Conservation (phyloP, 352 stramenopile species). For the Hyaloperonospora brassicae region DNA sequence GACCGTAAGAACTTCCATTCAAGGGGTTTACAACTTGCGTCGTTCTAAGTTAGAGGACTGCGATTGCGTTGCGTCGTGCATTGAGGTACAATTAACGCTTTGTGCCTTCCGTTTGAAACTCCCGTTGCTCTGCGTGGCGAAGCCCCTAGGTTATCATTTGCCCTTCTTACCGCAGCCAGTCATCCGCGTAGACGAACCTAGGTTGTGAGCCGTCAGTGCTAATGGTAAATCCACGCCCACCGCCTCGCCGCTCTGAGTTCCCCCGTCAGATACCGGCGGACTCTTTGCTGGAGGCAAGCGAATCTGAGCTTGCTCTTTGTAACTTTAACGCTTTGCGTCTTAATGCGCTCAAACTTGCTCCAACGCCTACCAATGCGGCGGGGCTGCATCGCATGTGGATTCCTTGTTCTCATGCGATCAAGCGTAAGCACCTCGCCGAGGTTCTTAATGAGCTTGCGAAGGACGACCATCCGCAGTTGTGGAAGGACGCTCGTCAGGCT, state of each 20-base stretch:
- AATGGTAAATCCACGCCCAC: no score
- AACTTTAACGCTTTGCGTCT: not conserved
- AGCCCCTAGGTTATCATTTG: no score
- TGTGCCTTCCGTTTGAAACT: no score
- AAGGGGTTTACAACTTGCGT: not conserved
- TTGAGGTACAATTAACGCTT: no score
- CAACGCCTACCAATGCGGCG: not conserved
- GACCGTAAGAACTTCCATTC: not conserved
- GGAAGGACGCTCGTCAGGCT: not conserved
- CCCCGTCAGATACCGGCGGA: not conserved
- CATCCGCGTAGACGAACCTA: no score
- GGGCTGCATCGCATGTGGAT: constrained; percentile 4
- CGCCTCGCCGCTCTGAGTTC: not conserved
- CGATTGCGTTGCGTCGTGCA: no score
- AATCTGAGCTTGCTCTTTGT: not conserved
- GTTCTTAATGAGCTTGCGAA: not conserved
- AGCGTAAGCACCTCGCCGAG: not conserved
- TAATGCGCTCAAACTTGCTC: not conserved
- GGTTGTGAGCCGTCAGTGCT: no score
- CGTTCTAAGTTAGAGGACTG: not conserved
- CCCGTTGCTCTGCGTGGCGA: no score
- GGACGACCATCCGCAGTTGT: not conserved
- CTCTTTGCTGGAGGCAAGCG: not conserved
- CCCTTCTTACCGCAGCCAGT: no score
- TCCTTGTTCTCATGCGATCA: not conserved